Percentiles rank a stretch among this genome's conserved stretches.
phyloP scores from a whole-genome alignment of 2,329 filamentous ascomycete species.

The Metarhizium rileyi region DNA sequence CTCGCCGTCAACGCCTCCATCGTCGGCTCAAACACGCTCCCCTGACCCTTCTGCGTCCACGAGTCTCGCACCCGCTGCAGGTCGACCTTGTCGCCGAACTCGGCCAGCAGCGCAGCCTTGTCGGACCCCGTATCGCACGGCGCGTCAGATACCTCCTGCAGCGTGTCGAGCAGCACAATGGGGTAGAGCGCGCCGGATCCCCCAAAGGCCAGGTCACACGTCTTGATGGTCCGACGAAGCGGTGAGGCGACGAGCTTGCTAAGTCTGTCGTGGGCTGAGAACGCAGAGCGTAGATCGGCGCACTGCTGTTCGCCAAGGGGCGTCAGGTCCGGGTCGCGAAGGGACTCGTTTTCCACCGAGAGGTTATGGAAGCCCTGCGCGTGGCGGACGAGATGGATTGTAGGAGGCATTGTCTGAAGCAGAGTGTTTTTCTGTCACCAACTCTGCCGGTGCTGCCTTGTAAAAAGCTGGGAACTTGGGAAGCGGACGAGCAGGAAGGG shows the following conservation, averaged over 20 bases:
- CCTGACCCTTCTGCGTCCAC: constrained; percentile 59
- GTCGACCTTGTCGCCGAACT: constrained; percentile 58
- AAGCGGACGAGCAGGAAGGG: too few species aligned
- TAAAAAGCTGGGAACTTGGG: too few species aligned
- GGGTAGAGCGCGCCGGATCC: constrained; percentile 29
- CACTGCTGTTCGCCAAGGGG: constrained; percentile 69
- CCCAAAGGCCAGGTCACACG: constrained; percentile 60
- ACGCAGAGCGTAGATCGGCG: constrained; percentile 46
- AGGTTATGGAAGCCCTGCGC: constrained; percentile 79
- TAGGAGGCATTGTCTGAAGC: constrained; percentile 40
- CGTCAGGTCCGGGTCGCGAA: constrained; percentile 74
- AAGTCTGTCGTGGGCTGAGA: constrained; percentile 55
- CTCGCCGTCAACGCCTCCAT: constrained; percentile 47
- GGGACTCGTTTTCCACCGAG: constrained; percentile 52
- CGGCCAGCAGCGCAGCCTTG: constrained; percentile 40
- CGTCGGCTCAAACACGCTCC: constrained; percentile 35
- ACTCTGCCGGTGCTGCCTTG: too few species aligned
- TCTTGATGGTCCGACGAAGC: constrained; percentile 71
- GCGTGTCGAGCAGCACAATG: constrained; percentile 60
- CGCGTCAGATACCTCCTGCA: constrained; percentile 68
- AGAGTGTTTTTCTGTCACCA: too few species aligned
- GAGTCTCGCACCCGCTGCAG: constrained; percentile 47
- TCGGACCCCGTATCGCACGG: constrained; percentile 68
- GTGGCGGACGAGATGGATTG: constrained; percentile 61
- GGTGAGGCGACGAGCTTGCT: constrained; percentile 70